Conservation (phyloP, 2,329 filamentous ascomycete species). For the Botrytis paeoniae region DNA sequence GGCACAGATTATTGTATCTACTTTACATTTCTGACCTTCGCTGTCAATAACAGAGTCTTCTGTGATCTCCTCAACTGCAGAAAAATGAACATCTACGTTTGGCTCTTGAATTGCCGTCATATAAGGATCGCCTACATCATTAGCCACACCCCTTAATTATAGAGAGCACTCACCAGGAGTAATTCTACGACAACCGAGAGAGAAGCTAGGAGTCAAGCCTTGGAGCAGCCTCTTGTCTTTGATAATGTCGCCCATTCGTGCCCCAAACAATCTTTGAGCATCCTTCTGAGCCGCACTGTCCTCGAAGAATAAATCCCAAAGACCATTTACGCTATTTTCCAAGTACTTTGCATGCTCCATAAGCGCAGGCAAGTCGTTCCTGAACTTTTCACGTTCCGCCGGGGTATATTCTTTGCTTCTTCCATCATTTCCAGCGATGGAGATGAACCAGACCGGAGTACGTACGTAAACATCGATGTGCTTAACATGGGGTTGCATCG, state of each 20-base stretch:
- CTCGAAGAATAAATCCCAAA: constrained; percentile 47
- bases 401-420: constrained; percentile 45
- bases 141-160: constrained; percentile 27
- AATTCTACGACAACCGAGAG: constrained; percentile 44
- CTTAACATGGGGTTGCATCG: constrained; percentile 42
- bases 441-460: constrained; percentile 48
- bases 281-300: constrained; percentile 42
- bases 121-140: constrained; percentile 45
- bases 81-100: constrained; percentile 51
- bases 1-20: constrained; percentile 42
- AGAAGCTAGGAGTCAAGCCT: constrained; percentile 41
- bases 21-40: constrained; percentile 36
- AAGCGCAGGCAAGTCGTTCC: constrained; percentile 39
- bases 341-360: constrained; percentile 29
- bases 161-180: constrained; percentile 33
- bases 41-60: constrained; percentile 45
- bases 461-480: constrained; percentile 50
- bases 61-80: constrained; percentile 45
- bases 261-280: constrained; percentile 40
- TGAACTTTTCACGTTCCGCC: constrained; percentile 44
- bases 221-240: constrained; percentile 49
- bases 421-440: constrained; percentile 47
- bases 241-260: constrained; percentile 49
- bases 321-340: constrained; percentile 44
- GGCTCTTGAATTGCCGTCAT: constrained; percentile 49